Conservation (phyloP, 257 asterid species). For the Rhazya stricta region DNA sequence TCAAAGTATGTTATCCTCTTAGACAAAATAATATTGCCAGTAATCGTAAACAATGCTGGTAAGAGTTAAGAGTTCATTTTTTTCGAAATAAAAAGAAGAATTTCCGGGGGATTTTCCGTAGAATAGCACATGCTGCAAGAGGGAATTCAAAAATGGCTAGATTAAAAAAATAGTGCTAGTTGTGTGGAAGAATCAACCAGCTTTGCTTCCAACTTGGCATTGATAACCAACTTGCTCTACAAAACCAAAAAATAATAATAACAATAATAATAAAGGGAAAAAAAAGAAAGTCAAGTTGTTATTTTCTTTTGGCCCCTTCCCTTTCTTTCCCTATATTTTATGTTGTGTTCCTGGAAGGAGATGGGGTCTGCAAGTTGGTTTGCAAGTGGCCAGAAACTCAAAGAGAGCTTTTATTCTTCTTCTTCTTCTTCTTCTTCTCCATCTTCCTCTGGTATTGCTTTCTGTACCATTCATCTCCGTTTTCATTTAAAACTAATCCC, state of each 20-base stretch:
- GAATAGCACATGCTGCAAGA: not conserved
- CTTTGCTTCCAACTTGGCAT: constrained; percentile 6
- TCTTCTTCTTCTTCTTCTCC: not conserved
- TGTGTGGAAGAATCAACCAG: constrained; percentile 9
- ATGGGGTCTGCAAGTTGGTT: constrained; percentile 5
- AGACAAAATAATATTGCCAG: no score
- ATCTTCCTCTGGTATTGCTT: not conserved
- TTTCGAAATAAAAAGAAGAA: not conserved
- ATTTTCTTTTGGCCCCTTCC: not conserved
- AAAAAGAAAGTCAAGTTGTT: not conserved
- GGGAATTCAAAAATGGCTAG: not conserved
- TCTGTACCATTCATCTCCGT: not conserved
- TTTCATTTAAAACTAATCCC: not conserved
- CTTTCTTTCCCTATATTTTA: not conserved
- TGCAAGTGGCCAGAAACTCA: not conserved
- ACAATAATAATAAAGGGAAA: no score
- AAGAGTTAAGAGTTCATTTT: no score
- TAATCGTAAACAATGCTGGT: no score
- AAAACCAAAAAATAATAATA: no score
- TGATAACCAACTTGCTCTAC: constrained; percentile 5
- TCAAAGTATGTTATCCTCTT: no score
- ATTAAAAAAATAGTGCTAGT: not conserved
- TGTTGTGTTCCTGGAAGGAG: not conserved
- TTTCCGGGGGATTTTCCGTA: not conserved
- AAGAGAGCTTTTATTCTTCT: not conserved